phyloP scores from a whole-genome alignment of 2,329 filamentous ascomycete genomes.

The Huntiella savannae region DNA sequence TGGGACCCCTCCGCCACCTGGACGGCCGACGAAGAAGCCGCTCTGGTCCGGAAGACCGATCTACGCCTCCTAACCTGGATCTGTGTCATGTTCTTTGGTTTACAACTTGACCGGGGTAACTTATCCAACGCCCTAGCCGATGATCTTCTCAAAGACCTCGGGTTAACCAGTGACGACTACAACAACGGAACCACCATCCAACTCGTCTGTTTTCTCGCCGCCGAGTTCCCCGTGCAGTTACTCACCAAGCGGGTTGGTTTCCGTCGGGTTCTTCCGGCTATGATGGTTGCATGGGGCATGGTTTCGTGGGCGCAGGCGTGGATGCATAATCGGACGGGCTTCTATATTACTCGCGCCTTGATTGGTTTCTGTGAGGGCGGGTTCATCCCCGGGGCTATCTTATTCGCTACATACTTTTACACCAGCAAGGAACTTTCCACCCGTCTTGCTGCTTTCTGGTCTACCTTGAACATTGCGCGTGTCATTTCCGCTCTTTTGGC shows the following conservation, averaged over 20 bases:
- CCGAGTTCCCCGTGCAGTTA: slow-evolving; percentile 40
- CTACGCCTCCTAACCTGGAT: slow-evolving; percentile 23
- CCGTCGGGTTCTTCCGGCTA: slow-evolving; percentile 31
- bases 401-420: slow-evolving; percentile 57
- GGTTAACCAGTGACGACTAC: slow-evolving; percentile 31
- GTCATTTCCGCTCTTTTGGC: slow-evolving; percentile 29
- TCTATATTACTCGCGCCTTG: slow-evolving; percentile 31
- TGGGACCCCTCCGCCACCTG: slow-evolving; percentile 26
- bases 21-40: slow-evolving; percentile 36
- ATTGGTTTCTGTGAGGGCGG: slow-evolving; percentile 36
- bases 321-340: slow-evolving; percentile 26
- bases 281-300: slow-evolving; percentile 30
- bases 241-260: slow-evolving; percentile 39
- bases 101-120: slow-evolving; percentile 46
- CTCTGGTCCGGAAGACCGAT: slow-evolving; percentile 28
- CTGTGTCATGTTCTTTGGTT: slow-evolving; percentile 37
- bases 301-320: slow-evolving; percentile 28
- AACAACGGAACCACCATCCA: slow-evolving; percentile 40
- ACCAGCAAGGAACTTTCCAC: slow-evolving; percentile 46
- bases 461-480: slow-evolving; percentile 24
- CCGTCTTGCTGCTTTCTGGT: slow-evolving; percentile 52
- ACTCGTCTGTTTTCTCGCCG: slow-evolving; percentile 31
- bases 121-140: slow-evolving; percentile 42
- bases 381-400: slow-evolving; percentile 39
- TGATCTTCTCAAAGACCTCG: slow-evolving; percentile 36